These are phyloP conservation scores for Exophiala mesophila DNA, from an alignment of 2,329 filamentous ascomycete species.

Conservation along the genomic window DNA sequence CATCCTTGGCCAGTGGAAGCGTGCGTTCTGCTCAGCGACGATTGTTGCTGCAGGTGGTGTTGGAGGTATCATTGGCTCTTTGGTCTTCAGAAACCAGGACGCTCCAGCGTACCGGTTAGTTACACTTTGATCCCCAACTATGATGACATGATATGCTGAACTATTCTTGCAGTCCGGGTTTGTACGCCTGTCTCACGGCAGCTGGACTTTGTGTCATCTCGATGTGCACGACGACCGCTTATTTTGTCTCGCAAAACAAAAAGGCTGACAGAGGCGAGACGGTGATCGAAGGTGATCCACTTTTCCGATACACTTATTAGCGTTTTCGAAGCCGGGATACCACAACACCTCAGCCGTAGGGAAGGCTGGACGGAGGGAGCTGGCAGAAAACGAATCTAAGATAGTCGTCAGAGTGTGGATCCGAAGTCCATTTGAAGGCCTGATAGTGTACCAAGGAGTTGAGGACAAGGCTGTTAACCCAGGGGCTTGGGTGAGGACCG, in stretches of 20 bases:
- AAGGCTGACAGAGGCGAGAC: conserved; percentile 43
- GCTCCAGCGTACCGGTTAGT: conserved; percentile 29
- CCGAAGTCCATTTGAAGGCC: no score
- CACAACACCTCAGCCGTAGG: no score
- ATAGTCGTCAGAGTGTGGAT: no score
- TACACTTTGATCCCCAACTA: conserved; percentile 31
- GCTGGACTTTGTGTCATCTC: background rate
- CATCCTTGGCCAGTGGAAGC: conserved; percentile 81
- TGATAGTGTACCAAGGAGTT: no score
- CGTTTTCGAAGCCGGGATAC: no score
- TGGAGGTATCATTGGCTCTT: conserved; percentile 68
- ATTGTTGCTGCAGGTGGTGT: conserved; percentile 48
- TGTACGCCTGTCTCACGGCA: conserved; percentile 1
- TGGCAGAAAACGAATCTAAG: background rate
- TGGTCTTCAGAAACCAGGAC: conserved; percentile 59
- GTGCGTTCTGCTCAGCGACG: conserved; percentile 49
- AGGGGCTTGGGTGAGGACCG: no score
- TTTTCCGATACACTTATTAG: conserved; percentile 35
- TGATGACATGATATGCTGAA: background rate
- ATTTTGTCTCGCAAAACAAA: conserved; percentile 51
- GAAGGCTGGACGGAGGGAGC: background rate
- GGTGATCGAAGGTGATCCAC: conserved; percentile 44
- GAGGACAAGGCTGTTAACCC: no score
- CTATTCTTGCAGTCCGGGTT: background rate
- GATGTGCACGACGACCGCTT: conserved; percentile 41